Conservation (phyloP, 106 monocot genomes). For the Dactylorhiza incarnata region DNA sequence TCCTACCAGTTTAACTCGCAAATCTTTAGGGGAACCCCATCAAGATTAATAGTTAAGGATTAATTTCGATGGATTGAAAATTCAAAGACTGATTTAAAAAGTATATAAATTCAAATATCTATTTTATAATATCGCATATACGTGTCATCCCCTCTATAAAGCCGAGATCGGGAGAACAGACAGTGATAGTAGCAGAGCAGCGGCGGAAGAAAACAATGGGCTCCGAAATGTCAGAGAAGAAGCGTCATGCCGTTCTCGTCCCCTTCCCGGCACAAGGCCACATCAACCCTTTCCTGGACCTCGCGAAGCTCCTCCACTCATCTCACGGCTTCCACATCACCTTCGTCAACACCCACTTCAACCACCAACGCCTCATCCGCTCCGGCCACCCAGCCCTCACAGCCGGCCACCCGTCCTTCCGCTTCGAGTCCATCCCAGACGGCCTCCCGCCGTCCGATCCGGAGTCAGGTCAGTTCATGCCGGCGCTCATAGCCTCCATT, state of each 20-base stretch:
- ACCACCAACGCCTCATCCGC: slow-evolving; percentile 8
- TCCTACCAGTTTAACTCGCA: no score
- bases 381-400: background rate
- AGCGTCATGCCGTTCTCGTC: slow-evolving; percentile 2
- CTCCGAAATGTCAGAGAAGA: background rate
- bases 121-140: no score
- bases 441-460: slow-evolving; percentile 16
- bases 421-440: slow-evolving; percentile 16
- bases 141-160: no score
- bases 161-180: no score
- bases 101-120: no score
- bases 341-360: no score
- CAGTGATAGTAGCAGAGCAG: no score
- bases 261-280: slow-evolving; percentile 17
- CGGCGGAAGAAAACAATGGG: background rate
- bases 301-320: slow-evolving; percentile 21
- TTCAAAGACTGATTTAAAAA: no score
- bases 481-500: background rate
- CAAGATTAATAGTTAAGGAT: no score
- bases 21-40: no score
- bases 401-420: slow-evolving; percentile 1
- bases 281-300: slow-evolving; percentile 5
- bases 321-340: slow-evolving; percentile 11
- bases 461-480: slow-evolving; percentile 5
- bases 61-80: no score